These are phyloP conservation scores for Globisporangium splendens DNA, from an alignment of 352 stramenopile species.

Conservation along the genomic window DNA sequence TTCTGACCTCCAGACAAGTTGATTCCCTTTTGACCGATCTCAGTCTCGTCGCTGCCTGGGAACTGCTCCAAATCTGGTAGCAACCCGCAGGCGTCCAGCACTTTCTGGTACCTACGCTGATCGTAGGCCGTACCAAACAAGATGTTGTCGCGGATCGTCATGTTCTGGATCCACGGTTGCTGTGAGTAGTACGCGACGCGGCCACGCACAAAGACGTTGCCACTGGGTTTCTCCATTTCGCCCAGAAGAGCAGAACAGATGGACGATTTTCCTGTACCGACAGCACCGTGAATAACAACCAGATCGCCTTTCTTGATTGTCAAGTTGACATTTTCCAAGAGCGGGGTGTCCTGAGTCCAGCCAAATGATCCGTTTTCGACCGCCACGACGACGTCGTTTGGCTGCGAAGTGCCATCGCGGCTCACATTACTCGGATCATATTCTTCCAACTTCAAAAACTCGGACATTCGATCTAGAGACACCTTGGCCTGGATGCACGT, in stretches of 20 bases:
- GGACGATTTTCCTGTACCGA: neutral
- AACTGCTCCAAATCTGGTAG: conserved; percentile 81
- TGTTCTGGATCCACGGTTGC: no score
- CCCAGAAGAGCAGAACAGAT: neutral
- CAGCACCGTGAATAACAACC: neutral
- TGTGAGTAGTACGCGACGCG: conserved; percentile 37
- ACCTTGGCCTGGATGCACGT: conserved; percentile 26
- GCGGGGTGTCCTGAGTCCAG: neutral
- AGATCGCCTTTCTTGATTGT: conserved; percentile 2
- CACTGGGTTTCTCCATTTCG: neutral
- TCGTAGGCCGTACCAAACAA: conserved; percentile 77
- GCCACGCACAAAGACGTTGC: conserved; percentile 19
- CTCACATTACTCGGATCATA: conserved; percentile 11
- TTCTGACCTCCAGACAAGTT: conserved; percentile 92
- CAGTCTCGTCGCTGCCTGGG: conserved; percentile 80
- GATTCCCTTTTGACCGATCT: conserved; percentile 93
- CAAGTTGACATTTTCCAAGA: conserved; percentile 26
- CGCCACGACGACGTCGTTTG: conserved; percentile 2
- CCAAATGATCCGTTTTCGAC: conserved; percentile 25
- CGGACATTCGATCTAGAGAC: conserved; percentile 23
- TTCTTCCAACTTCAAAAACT: conserved; percentile 23
- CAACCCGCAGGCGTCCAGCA: conserved; percentile 82
- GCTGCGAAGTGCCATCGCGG: neutral
- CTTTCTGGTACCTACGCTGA: conserved; percentile 40
- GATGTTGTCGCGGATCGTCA: conserved; percentile 89